A percentile compares a stretch with the other conserved stretches of the same genome.
phyloP scores from a whole-genome alignment of 2,329 filamentous ascomycete species.

The Claviceps paspali region DNA sequence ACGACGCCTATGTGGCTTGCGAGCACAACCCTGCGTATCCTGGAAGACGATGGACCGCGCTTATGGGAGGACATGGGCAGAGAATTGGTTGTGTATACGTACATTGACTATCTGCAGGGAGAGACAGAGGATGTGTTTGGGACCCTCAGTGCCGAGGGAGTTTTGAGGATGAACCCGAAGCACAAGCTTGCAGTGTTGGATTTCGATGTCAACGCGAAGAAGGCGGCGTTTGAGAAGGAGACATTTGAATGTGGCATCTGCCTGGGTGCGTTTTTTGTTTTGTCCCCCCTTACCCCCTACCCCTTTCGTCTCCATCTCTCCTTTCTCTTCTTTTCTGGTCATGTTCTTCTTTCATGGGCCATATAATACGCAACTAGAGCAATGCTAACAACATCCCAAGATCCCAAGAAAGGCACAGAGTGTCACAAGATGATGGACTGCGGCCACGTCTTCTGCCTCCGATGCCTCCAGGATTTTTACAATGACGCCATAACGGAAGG shows the following conservation, averaged over 20 bases:
- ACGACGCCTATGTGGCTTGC: conserved; percentile 45
- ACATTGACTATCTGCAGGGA: conserved; percentile 48
- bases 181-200: conserved; percentile 61
- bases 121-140: conserved; percentile 46
- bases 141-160: conserved; percentile 31
- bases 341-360: too few species aligned
- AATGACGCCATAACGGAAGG: conserved; percentile 76
- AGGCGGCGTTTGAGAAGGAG: conserved; percentile 61
- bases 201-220: conserved; percentile 60
- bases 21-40: conserved; percentile 25
- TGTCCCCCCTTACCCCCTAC: too few species aligned
- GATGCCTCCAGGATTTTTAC: conserved; percentile 85
- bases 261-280: conserved; percentile 32
- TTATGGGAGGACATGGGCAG: conserved; percentile 49
- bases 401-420: conserved; percentile 72
- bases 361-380: too few species aligned
- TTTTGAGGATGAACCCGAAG: conserved; percentile 35
- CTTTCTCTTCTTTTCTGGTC: too few species aligned
- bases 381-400: conserved; percentile 21
- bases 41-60: conserved; percentile 33
- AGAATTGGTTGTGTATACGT: conserved; percentile 44
- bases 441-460: conserved; percentile 76
- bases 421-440: conserved; percentile 78
- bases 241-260: conserved; percentile 85
- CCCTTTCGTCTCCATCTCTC: too few species aligned